A percentile compares a stretch with the other conserved stretches of the same genome.
phyloP scores from a whole-genome alignment of 1,284 basidiomycete species.

The Papiliotrema fonsecae region DNA sequence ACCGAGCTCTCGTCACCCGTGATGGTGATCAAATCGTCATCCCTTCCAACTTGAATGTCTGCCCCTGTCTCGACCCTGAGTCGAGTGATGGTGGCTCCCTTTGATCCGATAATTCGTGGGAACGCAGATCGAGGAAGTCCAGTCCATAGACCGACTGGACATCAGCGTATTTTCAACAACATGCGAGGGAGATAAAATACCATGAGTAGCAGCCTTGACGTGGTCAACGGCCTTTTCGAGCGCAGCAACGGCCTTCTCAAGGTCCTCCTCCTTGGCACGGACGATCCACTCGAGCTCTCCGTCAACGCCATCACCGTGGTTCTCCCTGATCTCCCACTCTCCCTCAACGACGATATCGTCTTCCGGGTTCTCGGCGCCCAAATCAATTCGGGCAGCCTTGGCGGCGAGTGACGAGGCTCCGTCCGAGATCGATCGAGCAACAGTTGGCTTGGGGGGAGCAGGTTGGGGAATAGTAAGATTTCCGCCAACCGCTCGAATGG shows the following conservation, averaged over 20 bases:
- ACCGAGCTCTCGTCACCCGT: constrained; percentile 67
- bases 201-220: constrained; percentile 55
- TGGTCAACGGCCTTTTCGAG: constrained; percentile 67
- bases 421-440: constrained; percentile 55
- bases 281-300: constrained; percentile 67
- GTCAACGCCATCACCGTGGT: constrained; percentile 71
- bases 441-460: constrained; percentile 59
- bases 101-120: constrained; percentile 79
- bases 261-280: constrained; percentile 68
- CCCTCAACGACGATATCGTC: constrained; percentile 54
- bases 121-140: constrained; percentile 49
- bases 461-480: constrained; percentile 69
- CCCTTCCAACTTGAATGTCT: constrained; percentile 80
- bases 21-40: constrained; percentile 76
- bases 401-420: constrained; percentile 31
- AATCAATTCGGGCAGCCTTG: constrained; percentile 71
- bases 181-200: constrained; percentile 32
- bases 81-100: constrained; percentile 72
- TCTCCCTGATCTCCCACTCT: constrained; percentile 64
- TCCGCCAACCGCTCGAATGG: constrained; percentile 68
- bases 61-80: constrained; percentile 80
- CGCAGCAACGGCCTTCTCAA: constrained; percentile 64
- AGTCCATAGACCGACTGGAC: constrained; percentile 45
- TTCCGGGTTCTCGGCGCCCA: constrained; percentile 54
- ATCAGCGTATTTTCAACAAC: neutral